These are phyloP conservation scores for Escovopsis sp. DNA, from an alignment of 2,329 filamentous ascomycete species.

Conservation along the genomic window DNA sequence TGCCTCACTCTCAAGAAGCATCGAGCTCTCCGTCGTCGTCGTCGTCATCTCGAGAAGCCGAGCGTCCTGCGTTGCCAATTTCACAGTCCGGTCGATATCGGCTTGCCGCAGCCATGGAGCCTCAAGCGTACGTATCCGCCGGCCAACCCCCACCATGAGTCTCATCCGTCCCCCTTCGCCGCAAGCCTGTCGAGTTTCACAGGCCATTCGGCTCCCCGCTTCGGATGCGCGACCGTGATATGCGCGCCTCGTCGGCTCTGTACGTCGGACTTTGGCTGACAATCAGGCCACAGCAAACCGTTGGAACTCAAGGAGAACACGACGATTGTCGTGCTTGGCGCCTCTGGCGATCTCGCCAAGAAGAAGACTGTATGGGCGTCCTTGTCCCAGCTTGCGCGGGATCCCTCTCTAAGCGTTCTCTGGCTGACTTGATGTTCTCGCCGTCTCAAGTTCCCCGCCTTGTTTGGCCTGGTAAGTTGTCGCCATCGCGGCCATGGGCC, in stretches of 20 bases:
- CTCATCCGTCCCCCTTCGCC: background rate
- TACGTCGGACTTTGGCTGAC: constrained; percentile 3
- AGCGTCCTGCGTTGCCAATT: background rate
- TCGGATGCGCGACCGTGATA: background rate
- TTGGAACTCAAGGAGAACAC: constrained; percentile 99
- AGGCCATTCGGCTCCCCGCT: background rate
- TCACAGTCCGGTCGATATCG: constrained; percentile 1
- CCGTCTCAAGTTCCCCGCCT: constrained; percentile 64
- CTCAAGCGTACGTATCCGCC: constrained; percentile 2
- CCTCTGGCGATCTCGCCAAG: constrained; percentile 94
- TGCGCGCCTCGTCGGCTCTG: too few relatives aligned
- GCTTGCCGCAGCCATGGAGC: constrained; percentile 6
- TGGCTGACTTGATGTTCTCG: constrained; percentile 3
- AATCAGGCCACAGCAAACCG: constrained; percentile 36
- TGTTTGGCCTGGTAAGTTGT: constrained; percentile 83
- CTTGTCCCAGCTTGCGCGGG: constrained; percentile 5
- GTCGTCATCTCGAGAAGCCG: background rate
- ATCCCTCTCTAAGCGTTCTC: constrained; percentile 1
- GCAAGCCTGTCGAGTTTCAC: background rate
- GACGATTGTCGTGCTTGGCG: constrained; percentile 87
- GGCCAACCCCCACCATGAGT: constrained; percentile 6
- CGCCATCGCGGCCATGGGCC: background rate
- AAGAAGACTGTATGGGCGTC: constrained; percentile 78
- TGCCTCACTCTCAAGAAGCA: background rate
- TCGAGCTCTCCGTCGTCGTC: background rate